Base-by-base conservation (phyloP, 345 rosid genomes). In the Eucalyptus regnans region DNA sequence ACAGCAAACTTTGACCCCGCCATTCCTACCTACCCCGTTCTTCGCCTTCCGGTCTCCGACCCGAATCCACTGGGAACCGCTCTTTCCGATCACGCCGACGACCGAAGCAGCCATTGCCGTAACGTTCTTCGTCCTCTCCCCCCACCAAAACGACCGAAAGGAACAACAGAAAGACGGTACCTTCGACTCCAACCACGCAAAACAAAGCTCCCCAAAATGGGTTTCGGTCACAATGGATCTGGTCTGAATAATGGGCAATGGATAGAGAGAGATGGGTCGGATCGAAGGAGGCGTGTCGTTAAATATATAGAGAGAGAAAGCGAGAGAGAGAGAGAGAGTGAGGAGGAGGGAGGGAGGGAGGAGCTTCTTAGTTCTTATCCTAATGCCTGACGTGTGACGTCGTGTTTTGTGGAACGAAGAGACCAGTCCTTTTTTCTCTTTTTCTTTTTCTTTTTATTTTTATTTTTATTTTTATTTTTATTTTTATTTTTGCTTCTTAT, bases 1-100 rank as follows among this genome's bases (percentile, higher is more conserved):
- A 54, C 92, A 91, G 52, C 44, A 76, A 88, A 94, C 91, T 86
- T 87, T 90, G n/a, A 93, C 86, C 89, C 88, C 60, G 22, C 91
- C 90, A 71, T 91, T 91, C 14, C 84, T 44, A 88, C 66, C 90
- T 64, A 25, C 90, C 4, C 89, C 86, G 16, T 92, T 95, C 91
- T 87, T 92, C 91, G 31, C 12, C 68, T 43, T 76, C 71, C 86
- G 66, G 9, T 56, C 84, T 76, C 50, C 76, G 87, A 84, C 87
- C 52, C 86, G 87, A 83, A 89, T 50, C 90, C 90, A 86, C 66
- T 83, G 81, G 18, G 84, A 87, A 9, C 87, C 87, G 33, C 10
- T 87, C 87, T 83, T 89, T 29, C 91, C 91, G 1, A 89, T 87
- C 89, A 87, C 60, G 50, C 89, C 87, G 9, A 88, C 88, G 3